Percentiles rank a stretch among this genome's conserved stretches.
Conservation (phyloP, 1,284 basidiomycete species). For the Testicularia cyperi region DNA sequence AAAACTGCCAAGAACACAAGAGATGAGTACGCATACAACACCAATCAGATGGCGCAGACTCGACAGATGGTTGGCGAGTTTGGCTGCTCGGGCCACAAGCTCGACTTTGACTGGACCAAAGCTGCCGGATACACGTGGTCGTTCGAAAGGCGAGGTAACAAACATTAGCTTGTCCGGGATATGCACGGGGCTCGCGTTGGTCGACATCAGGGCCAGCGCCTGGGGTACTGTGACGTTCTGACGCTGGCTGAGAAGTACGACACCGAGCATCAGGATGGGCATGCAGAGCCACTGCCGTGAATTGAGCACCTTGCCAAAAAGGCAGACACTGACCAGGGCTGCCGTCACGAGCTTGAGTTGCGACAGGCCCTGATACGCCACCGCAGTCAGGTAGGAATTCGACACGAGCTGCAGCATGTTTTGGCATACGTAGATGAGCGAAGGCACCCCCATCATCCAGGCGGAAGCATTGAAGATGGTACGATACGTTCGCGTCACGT, state of each 20-base stretch:
- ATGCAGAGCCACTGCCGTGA: constrained; percentile 19
- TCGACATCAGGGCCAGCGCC: not conserved
- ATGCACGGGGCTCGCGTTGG: constrained; percentile 2
- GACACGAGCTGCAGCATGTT: constrained; percentile 31
- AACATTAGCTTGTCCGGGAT: not conserved
- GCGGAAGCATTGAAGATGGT: constrained; percentile 19
- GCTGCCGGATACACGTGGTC: not conserved
- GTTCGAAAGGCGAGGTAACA: not conserved
- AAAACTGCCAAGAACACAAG: constrained; percentile 26
- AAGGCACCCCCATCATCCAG: constrained; percentile 28
- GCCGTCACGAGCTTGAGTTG: constrained; percentile 35
- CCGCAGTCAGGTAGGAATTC: constrained; percentile 23
- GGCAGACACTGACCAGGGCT: constrained; percentile 17
- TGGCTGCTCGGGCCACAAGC: constrained; percentile 5
- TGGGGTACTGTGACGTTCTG: no score
- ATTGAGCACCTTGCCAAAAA: constrained; percentile 16
- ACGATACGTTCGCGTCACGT: not conserved
- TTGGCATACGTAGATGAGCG: constrained; percentile 23
- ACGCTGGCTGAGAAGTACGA: constrained; percentile 11
- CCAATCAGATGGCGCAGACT: constrained; percentile 6
- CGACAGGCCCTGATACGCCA: constrained; percentile 25
- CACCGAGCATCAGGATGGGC: constrained; percentile 12
- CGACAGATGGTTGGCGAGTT: constrained; percentile 2
- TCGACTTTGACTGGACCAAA: not conserved
- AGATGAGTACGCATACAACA: constrained; percentile 7